Conservation (phyloP, 1,284 basidiomycete genomes). For the Ganoderma meredithae region DNA sequence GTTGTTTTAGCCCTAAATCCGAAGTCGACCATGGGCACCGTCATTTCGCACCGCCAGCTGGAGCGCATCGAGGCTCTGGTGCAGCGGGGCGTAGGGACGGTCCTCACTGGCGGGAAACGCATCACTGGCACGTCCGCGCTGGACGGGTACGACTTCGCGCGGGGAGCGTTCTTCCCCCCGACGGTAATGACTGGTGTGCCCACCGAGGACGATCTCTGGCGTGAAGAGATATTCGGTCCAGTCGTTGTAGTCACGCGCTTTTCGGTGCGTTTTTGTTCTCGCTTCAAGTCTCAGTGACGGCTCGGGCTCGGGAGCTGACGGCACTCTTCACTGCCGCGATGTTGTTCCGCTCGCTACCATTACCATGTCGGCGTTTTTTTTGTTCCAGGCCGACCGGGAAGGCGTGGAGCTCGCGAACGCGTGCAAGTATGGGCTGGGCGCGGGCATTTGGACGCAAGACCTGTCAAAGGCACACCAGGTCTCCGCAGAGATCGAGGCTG, state of each 20-base stretch:
- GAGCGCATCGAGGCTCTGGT: constrained; percentile 69
- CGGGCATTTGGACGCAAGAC: constrained; percentile 81
- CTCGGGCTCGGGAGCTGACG: not conserved
- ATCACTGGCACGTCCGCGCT: constrained; percentile 66
- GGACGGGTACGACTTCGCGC: constrained; percentile 72
- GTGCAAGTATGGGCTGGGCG: constrained; percentile 82
- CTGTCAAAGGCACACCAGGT: constrained; percentile 77
- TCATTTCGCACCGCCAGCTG: constrained; percentile 73
- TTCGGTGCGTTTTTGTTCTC: constrained; percentile 49
- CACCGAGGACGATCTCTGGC: constrained; percentile 71
- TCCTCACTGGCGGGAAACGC: constrained; percentile 70
- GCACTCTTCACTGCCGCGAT: not conserved
- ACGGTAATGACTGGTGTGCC: constrained; percentile 73
- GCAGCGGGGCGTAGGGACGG: constrained; percentile 50
- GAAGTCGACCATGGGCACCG: constrained; percentile 75
- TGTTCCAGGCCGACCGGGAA: constrained; percentile 63
- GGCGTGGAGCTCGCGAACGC: constrained; percentile 76
- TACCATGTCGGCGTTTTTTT: not conserved
- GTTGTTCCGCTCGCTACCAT: not conserved
- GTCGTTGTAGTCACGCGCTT: constrained; percentile 77
- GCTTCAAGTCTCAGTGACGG: not conserved
- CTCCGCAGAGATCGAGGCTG: constrained; percentile 70
- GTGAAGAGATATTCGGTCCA: constrained; percentile 84
- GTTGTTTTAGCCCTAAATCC: constrained; percentile 66
- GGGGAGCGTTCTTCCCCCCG: constrained; percentile 78